phyloP scores from a whole-genome alignment of 2,329 filamentous ascomycete species.

The Tetracladium maxilliforme region DNA sequence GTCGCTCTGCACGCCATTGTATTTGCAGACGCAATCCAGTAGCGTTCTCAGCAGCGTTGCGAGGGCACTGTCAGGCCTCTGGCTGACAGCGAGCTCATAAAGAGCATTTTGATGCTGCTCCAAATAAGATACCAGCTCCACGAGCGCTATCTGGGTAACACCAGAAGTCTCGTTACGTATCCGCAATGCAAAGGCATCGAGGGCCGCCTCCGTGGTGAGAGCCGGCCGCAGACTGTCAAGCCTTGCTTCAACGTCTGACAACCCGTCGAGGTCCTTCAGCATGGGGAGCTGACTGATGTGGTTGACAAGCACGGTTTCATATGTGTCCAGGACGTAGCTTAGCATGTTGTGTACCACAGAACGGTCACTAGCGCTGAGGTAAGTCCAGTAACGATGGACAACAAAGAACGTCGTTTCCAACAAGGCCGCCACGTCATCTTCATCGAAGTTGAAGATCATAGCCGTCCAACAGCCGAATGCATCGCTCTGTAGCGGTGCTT shows the following conservation, averaged over 20 bases:
- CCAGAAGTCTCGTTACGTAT: no score
- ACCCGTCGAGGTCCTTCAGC: no score
- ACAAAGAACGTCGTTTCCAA: constrained; percentile 85
- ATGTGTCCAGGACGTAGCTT: no score
- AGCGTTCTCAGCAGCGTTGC: constrained; percentile 59
- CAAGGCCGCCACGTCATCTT: constrained; percentile 65
- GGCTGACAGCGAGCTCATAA: constrained; percentile 65
- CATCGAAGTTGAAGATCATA: constrained; percentile 60
- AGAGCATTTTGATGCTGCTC: constrained; percentile 60
- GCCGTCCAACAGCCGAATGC: constrained; percentile 77
- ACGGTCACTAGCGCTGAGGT: no score
- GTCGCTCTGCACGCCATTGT: constrained; percentile 50
- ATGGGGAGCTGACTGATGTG: no score
- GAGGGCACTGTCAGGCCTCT: constrained; percentile 68
- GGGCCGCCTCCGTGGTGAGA: no score
- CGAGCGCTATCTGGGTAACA: constrained; percentile 65
- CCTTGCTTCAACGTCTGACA: no score
- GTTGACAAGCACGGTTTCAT: no score
- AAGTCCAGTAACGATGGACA: constrained; percentile 73
- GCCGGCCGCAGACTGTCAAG: no score
- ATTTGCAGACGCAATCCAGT: constrained; percentile 73
- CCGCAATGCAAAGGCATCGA: no score
- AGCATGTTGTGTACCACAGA: no score
- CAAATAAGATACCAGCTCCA: constrained; percentile 64
- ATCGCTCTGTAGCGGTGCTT: constrained; percentile 57